phyloP scores from a whole-genome alignment of 768 basidiomycete genomes.

The Myochromella boudieri region DNA sequence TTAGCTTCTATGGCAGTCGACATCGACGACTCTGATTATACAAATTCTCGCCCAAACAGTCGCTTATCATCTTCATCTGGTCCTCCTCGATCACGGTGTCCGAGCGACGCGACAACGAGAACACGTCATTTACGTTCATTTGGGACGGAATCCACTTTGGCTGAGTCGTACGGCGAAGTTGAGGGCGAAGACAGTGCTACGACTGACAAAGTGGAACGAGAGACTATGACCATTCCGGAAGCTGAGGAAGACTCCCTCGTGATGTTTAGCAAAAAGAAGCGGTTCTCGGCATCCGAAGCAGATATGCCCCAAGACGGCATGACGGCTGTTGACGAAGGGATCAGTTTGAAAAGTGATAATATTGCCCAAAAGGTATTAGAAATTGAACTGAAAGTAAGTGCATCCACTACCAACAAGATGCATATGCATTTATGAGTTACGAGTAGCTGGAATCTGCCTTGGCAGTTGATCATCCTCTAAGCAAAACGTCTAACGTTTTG shows the following conservation, averaged over 20 bases:
- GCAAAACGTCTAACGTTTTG: slow-evolving; percentile 36
- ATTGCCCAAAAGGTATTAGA: slow-evolving; percentile 86
- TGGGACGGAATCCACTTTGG: slow-evolving; percentile 78
- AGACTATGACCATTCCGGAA: slow-evolving; percentile 56
- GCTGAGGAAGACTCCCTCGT: slow-evolving; percentile 45
- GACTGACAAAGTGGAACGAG: slow-evolving; percentile 38
- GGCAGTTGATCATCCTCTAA: slow-evolving; percentile 51
- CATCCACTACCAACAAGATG: neutral
- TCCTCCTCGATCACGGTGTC: slow-evolving; percentile 51
- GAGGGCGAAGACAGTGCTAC: slow-evolving; percentile 33
- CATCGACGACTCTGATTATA: slow-evolving; percentile 75
- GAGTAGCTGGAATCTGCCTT: slow-evolving; percentile 75
- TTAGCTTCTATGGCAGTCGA: slow-evolving; percentile 84
- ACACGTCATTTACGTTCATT: slow-evolving; percentile 63
- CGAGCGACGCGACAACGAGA: slow-evolving; percentile 58
- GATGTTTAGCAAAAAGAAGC: slow-evolving; percentile 60
- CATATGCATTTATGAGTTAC: neutral
- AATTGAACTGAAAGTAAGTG: slow-evolving; percentile 87
- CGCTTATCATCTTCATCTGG: slow-evolving; percentile 61
- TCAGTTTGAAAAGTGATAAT: slow-evolving; percentile 80
- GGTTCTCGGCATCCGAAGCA: slow-evolving; percentile 72
- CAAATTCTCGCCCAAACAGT: slow-evolving; percentile 65
- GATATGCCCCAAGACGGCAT: slow-evolving; percentile 75
- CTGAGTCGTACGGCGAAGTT: slow-evolving; percentile 58
- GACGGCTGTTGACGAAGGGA: slow-evolving; percentile 84